These are phyloP conservation scores for Claviceps fusiformis DNA, from an alignment of 2,329 filamentous ascomycete genomes.

Conservation along the genomic window DNA sequence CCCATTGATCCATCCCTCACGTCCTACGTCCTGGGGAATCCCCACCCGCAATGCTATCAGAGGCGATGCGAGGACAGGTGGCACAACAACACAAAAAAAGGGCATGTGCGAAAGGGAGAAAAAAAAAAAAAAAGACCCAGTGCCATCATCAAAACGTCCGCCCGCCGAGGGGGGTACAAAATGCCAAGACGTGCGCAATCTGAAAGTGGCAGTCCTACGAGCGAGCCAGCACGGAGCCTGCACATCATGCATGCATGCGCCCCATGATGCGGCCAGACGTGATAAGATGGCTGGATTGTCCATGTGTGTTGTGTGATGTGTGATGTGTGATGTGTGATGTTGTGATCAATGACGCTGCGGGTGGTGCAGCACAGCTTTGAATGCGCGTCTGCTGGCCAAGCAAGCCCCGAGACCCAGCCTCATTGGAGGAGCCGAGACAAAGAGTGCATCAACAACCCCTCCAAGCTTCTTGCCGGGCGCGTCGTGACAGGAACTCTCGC, in stretches of 20 bases:
- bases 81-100: neutral
- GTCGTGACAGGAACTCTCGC: no score
- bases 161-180: no score
- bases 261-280: no score
- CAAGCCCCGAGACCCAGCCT: no score
- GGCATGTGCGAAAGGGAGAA: neutral
- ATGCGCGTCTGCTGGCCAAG: no score
- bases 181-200: neutral
- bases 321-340: no score
- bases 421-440: neutral
- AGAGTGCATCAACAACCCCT: neutral
- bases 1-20: neutral
- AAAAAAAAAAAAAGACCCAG: no score
- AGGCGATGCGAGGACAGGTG: neutral
- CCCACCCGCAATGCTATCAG: neutral
- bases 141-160: no score
- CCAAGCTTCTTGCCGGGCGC: neutral
- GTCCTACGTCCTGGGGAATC: neutral
- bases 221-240: neutral
- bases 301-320: no score
- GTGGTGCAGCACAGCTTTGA: no score
- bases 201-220: neutral
- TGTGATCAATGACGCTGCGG: no score
- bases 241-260: slow-evolving; percentile 3
- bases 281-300: no score